These are phyloP conservation scores for Aeschynomene evenia DNA, from an alignment of 306 rosid genomes.

Conservation along the genomic window DNA sequence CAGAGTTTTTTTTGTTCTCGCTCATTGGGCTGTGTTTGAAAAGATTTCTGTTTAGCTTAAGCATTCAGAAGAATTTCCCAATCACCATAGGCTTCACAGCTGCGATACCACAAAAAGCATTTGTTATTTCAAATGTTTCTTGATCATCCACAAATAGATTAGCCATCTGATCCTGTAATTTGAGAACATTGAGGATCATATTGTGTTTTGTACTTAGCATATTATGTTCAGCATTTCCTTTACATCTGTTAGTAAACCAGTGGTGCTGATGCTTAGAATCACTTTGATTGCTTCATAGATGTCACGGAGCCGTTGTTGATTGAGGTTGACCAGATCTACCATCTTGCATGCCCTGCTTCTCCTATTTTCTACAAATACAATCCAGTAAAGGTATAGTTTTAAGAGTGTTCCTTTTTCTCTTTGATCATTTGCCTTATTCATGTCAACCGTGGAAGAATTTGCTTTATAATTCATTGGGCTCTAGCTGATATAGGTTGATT, in stretches of 20 bases:
- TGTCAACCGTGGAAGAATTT: constrained; percentile 7
- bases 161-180: background rate
- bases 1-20: background rate
- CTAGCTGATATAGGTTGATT: background rate
- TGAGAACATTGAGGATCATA: background rate
- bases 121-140: background rate
- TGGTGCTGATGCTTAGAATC: background rate
- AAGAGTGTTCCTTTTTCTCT: background rate
- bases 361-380: constrained; percentile 84
- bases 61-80: background rate
- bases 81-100: background rate
- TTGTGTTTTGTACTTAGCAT: background rate
- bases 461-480: background rate
- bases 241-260: background rate
- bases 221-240: background rate
- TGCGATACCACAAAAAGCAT: background rate
- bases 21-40: background rate
- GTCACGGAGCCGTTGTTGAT: constrained; percentile 70
- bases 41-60: background rate
- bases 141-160: background rate
- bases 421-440: background rate
- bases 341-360: constrained; percentile 86
- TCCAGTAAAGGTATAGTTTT: constrained; percentile 64
- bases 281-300: constrained; percentile 40
- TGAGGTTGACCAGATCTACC: constrained; percentile 79